These are phyloP conservation scores for Pythium myriotylum DNA, from an alignment of 352 stramenopile species.

Conservation along the genomic window DNA sequence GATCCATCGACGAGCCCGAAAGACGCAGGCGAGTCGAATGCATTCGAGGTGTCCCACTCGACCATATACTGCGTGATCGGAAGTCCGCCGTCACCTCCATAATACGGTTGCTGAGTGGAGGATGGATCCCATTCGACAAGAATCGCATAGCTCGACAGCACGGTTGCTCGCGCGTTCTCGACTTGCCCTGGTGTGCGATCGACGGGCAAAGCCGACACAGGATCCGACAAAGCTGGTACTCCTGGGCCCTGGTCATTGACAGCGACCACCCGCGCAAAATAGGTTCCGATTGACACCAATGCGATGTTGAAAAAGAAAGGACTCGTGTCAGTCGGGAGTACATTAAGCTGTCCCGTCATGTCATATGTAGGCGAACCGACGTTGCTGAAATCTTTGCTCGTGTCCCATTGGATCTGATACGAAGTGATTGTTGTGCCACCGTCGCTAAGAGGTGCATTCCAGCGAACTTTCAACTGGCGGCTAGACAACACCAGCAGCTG, in stretches of 20 bases:
- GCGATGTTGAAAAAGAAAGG: conserved; percentile 94
- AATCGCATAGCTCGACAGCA: conserved; percentile 91
- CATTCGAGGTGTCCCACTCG: conserved; percentile 91
- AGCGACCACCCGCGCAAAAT: conserved; percentile 91
- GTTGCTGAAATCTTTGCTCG: conserved; percentile 62
- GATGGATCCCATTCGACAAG: conserved; percentile 91
- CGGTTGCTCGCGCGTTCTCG: conserved; percentile 58
- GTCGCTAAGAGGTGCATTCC: conserved; percentile 57
- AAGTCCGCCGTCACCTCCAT: conserved; percentile 90
- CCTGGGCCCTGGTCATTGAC: conserved; percentile 91
- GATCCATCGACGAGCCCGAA: conserved; percentile 60
- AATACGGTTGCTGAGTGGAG: conserved; percentile 81
- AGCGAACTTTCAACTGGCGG: conserved; percentile 79
- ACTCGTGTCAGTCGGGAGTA: conserved; percentile 36
- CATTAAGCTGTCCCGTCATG: conserved; percentile 41
- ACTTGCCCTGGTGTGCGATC: conserved; percentile 78
- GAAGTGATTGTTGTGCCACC: conserved; percentile 78
- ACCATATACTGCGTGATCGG: conserved; percentile 95
- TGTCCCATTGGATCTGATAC: conserved; percentile 95
- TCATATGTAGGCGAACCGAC: conserved; percentile 75
- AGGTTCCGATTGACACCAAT: conserved; percentile 54
- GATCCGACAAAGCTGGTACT: conserved; percentile 40
- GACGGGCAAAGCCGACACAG: conserved; percentile 52
- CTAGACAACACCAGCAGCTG: conserved; percentile 64
- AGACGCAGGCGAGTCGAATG: conserved; percentile 90